phyloP scores from a whole-genome alignment of 192 early-diverging fungal species.

The Entrophospora sp. region DNA sequence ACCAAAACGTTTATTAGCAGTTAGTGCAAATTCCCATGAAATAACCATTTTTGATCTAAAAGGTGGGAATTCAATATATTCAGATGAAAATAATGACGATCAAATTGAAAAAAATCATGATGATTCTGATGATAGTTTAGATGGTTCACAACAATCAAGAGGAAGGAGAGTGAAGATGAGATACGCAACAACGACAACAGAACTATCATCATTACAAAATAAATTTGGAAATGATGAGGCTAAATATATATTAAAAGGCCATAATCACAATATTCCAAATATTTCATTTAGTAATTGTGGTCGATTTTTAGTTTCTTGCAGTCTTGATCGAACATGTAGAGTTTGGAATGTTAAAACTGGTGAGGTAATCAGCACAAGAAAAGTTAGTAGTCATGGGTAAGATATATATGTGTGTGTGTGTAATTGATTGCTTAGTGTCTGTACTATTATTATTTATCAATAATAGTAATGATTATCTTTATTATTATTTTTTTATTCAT shows the following conservation, averaged over 20 bases:
- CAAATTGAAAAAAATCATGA: neutral
- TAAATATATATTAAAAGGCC: slow-evolving; percentile 35
- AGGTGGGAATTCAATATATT: slow-evolving; percentile 17
- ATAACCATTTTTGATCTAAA: slow-evolving; percentile 13
- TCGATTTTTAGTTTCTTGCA: slow-evolving; percentile 42
- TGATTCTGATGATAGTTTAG: neutral
- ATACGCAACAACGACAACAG: neutral
- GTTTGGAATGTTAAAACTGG: slow-evolving; percentile 33
- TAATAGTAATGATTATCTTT: neutral
- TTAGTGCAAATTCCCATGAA: slow-evolving; percentile 40
- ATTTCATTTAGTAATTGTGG: slow-evolving; percentile 48
- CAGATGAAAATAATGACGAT: too few relatives aligned
- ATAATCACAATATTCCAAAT: slow-evolving; percentile 53
- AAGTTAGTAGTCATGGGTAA: neutral
- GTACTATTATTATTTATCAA: neutral
- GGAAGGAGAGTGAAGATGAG: neutral
- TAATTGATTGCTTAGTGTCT: neutral
- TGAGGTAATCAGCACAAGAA: neutral
- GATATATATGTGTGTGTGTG: neutral
- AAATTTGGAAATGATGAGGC: neutral
- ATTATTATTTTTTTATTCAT: neutral
- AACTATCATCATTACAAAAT: too few relatives aligned
- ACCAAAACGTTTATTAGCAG: slow-evolving; percentile 40
- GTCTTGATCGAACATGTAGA: slow-evolving; percentile 44
- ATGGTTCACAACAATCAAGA: too few relatives aligned